Evolutionary conservation across 2,329 filamentous ascomycete species (phyloP).

Genomic region (Colletotrichum endophyticum): DNA sequence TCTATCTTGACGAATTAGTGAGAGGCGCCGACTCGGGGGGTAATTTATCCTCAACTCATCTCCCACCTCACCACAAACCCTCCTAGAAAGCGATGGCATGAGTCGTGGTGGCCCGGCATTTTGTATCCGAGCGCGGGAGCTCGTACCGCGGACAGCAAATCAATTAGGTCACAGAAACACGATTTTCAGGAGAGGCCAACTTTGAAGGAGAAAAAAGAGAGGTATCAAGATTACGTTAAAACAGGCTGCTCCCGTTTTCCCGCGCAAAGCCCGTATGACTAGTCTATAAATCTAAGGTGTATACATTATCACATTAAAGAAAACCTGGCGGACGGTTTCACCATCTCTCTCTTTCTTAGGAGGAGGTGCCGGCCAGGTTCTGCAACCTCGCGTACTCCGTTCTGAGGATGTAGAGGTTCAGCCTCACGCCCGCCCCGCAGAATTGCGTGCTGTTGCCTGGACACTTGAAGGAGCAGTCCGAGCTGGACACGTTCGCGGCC

Average conservation of each 20-base stretch:
- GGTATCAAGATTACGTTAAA: neutral
- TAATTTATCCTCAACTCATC: neutral
- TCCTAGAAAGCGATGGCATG: neutral
- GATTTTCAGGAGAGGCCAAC: neutral
- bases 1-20: neutral
- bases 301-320: neutral
- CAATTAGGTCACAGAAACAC: neutral
- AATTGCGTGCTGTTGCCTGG: conserved; percentile 14
- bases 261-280: neutral
- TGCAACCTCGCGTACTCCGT: neutral
- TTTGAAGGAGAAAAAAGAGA: neutral
- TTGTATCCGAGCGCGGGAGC: neutral
- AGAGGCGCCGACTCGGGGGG: neutral
- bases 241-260: neutral
- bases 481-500: conserved; percentile 13
- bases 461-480: conserved; percentile 20
- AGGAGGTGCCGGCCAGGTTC: neutral
- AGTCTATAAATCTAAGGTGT: neutral
- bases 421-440: conserved; percentile 25
- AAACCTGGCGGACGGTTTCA: neutral
- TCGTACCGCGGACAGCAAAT: neutral
- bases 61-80: neutral
- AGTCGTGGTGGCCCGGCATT: neutral
- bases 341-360: neutral
- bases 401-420: conserved; percentile 35